Evolutionary conservation across 2,329 filamentous ascomycete genomes (phyloP), one percentile per base, ranked within the genome.

Genomic region (Botrytis deweyae): DNA sequence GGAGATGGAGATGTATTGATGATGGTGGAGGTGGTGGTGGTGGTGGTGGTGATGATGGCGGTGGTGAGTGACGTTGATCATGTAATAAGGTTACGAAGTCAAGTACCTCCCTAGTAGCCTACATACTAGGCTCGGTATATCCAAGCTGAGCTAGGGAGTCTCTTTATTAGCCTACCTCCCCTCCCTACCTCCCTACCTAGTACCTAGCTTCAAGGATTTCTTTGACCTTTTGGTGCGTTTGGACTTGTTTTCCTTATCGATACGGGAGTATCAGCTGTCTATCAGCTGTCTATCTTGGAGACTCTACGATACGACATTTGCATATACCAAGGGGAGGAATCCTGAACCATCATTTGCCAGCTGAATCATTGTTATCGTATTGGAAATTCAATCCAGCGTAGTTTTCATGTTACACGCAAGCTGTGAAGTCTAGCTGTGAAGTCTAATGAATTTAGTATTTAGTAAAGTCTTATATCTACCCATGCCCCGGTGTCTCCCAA

Each of bases 241-340:
- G 33, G 40, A 59, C 33, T n/a, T 38, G 66, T 44, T 6, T 58
- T 69, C 20, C 49, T 59, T 33, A 69, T 59, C 16, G n/a, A 22
- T 55, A 59, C n/a, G 66, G 66, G 64, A 52, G 64, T 20, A 67
- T 59, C 49, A 69, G 38, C 25, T 59, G 66, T 52, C 36, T 20
- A 67, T 59, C 49, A 69, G 38, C 25, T 59, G 66, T 52, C 36
- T 58, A 29, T 33, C 33, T 69, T 16, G 33, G 33, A 69, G 40
- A 58, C 25, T 40, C 49, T 42, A 16, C 52, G 29, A 66, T 42
- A 16, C 52, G 29, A 66, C 44, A 36, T 46, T 46, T 66, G 22
- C 42, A 46, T 22, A 46, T 22, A 46, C 18, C 44, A 3, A 46
- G 44, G 44, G 2, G 9, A 46, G 12, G 42, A 25, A 10, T 25